phyloP scores from a whole-genome alignment of 345 rosid genomes.

The Microthlaspi erraticum region DNA sequence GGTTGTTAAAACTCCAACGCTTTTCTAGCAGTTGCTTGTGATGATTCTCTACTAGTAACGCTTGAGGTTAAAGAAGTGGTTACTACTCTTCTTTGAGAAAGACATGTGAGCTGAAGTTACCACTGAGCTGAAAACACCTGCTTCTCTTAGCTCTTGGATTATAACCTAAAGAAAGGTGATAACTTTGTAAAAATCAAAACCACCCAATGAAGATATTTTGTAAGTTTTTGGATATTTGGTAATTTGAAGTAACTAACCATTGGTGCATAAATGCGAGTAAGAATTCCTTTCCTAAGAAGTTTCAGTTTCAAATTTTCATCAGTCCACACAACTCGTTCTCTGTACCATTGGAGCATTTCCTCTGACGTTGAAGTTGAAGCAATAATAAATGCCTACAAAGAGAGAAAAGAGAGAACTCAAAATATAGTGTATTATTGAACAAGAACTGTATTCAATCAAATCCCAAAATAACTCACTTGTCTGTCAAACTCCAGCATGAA shows the following conservation, averaged over 20 bases:
- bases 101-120: constrained; percentile 52
- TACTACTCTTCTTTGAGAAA: constrained; percentile 44
- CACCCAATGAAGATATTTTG: not conserved
- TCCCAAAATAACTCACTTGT: constrained; percentile 57
- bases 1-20: constrained; percentile 48
- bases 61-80: constrained; percentile 48
- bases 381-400: constrained; percentile 84
- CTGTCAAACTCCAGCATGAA: constrained; percentile 94
- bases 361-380: constrained; percentile 90
- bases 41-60: constrained; percentile 38
- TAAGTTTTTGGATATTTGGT: not conserved
- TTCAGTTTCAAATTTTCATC: constrained; percentile 58
- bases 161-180: constrained; percentile 56
- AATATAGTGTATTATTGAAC: not conserved
- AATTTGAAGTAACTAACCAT: constrained; percentile 61
- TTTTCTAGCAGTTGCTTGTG: constrained; percentile 57
- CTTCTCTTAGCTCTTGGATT: constrained; percentile 71
- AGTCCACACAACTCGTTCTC: constrained; percentile 77
- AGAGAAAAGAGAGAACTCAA: not conserved
- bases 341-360: constrained; percentile 91
- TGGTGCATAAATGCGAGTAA: constrained; percentile 79
- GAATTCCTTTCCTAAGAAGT: constrained; percentile 71
- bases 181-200: not conserved
- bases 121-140: constrained; percentile 67
- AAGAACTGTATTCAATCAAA: constrained; percentile 6